Evolutionary conservation across 495 filamentous ascomycete species (phyloP), one percentile per base, ranked within the genome.

Genomic region (Bacidia rubella): DNA sequence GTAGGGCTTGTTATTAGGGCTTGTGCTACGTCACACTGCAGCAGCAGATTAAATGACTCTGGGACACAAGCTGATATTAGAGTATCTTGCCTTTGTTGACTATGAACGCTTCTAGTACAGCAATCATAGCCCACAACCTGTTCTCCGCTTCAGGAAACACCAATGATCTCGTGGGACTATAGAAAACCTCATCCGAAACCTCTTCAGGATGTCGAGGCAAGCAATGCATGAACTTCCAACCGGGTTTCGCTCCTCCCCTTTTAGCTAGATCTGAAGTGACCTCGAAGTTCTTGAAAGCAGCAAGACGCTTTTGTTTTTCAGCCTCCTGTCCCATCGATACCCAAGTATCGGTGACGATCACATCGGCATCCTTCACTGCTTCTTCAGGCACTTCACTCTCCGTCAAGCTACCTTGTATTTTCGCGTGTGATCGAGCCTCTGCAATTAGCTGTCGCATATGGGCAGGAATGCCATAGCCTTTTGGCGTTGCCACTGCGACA

Each of bases 141-240:
- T 98, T 98, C 69, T 96, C 92, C 2, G 86, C 92, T 68, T 98
- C 92, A 12, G 76, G 77, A 69, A 95, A 98, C 19, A 96, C 92
- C 47, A 98, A 68, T 26, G 82, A 89, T 57, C 83, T 75, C 0
- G 72, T 66, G 4, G 58, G 57, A 29, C 84, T 79, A 63, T 97
- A 95, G 63, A 97, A 95, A 1, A 98, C 90, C 60, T 87, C 89
- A 64, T 98, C 90, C 50, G 78, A 80, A 9, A 97, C 92, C 69
- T 98, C 92, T 68, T 98, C 90, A 0, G 75, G 78, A 59, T 98
- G 89, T 48, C 92, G 77, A n/a, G 92, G 92, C 48, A 98, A 67
- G 64, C 92, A 98, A 74, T 98, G 92, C 92, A 98, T 96, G 62
- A 97, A 98, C 68, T 86, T 88, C 92, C 92, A 98, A 54, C 75